A percentile compares a stretch with the other conserved stretches of the same genome.
Evolutionary conservation across 164 flowering plant species (phyloP).

Genomic region (Annona squamosa): DNA sequence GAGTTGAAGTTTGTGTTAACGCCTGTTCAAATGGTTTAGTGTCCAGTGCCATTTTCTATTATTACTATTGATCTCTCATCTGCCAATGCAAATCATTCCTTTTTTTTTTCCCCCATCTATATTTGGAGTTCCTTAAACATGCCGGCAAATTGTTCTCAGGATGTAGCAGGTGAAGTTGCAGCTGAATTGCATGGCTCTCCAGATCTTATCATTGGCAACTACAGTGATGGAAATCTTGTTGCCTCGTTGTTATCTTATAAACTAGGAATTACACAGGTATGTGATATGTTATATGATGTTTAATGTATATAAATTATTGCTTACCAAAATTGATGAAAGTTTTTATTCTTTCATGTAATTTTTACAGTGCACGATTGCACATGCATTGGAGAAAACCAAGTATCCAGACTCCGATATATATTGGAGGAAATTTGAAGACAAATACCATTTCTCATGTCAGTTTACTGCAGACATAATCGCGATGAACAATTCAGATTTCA

Average conservation of each 20-base stretch:
- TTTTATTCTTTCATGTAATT: background rate
- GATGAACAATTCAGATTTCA: constrained; percentile 94
- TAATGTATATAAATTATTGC: background rate
- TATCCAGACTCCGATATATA: constrained; percentile 95
- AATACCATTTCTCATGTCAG: constrained; percentile 93
- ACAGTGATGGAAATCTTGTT: constrained; percentile 98
- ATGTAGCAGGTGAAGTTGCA: constrained; percentile 64
- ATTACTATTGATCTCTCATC: background rate
- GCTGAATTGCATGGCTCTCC: constrained; percentile 87
- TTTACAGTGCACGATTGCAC: constrained; percentile 85
- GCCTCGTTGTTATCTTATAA: constrained; percentile 76
- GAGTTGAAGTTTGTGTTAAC: background rate
- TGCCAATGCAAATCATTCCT: background rate
- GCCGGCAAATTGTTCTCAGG: constrained; percentile 33
- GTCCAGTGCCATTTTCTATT: background rate
- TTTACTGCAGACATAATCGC: constrained; percentile 95
- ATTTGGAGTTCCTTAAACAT: background rate
- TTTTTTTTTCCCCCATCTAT: background rate
- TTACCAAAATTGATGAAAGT: background rate
- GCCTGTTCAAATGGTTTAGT: background rate
- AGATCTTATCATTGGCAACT: constrained; percentile 91
- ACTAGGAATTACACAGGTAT: constrained; percentile 90
- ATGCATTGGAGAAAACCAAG: constrained; percentile 96
- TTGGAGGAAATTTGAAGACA: constrained; percentile 89
- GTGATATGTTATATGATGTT: constrained; percentile 4